Conservation (phyloP, 2,329 filamentous ascomycete genomes). For the Fonsecaea monophora region DNA sequence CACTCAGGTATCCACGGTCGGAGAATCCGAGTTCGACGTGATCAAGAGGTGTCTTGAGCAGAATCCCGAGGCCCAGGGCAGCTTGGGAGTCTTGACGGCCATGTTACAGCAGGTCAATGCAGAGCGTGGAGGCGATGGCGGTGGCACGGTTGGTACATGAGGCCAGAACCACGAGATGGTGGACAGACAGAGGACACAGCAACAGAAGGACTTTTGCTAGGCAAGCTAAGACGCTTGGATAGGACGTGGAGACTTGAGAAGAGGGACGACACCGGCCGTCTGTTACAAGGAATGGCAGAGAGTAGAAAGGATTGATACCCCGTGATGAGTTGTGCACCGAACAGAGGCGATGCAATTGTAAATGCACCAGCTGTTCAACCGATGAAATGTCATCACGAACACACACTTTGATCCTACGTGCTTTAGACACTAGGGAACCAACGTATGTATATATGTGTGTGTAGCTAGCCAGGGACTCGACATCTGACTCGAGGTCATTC, state of each 20-base stretch:
- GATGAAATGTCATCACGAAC: not conserved
- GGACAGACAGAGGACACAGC: not conserved
- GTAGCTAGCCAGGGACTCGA: too few species aligned
- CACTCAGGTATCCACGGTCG: conserved; percentile 71
- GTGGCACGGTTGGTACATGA: not conserved
- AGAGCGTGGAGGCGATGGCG: conserved; percentile 5
- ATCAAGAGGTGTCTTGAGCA: conserved; percentile 71
- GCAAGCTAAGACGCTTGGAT: conserved; percentile 7
- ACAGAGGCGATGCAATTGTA: not conserved
- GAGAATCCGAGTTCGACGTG: conserved; percentile 74
- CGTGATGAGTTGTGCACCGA: not conserved
- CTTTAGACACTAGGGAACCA: not conserved
- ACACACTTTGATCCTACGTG: not conserved
- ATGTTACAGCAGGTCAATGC: conserved; percentile 45
- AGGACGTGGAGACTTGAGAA: not conserved
- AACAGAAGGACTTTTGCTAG: not conserved
- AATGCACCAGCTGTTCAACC: not conserved
- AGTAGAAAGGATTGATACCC: not conserved
- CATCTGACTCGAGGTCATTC: too few species aligned
- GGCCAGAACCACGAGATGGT: not conserved
- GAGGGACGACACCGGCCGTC: not conserved
- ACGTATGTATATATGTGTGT: not conserved
- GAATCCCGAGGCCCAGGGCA: conserved; percentile 69
- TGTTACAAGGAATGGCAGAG: not conserved
- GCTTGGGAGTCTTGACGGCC: conserved; percentile 56